Percentiles rank a stretch among this genome's conserved stretches.
Evolutionary conservation across 140 eudicot genomes (phyloP).

Genomic region (Flaveria floridana): DNA sequence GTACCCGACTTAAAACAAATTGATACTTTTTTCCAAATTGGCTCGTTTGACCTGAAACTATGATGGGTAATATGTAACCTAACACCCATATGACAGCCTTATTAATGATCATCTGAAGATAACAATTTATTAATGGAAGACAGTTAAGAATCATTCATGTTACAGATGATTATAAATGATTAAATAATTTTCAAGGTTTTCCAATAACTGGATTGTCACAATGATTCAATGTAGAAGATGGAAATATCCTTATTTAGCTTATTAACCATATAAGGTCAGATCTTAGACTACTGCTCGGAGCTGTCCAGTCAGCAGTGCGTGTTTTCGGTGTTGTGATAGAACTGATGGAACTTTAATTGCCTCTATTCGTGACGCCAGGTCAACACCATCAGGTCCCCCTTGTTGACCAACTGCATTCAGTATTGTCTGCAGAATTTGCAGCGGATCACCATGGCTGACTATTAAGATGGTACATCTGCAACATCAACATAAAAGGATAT

Average conservation of each 20-base stretch:
- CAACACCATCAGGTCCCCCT: constrained; percentile 35
- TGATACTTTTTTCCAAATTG: too few species aligned
- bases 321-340: constrained; percentile 74
- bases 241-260: constrained; percentile 14
- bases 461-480: constrained; percentile 74
- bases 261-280: constrained; percentile 11
- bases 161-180: constrained; percentile 23
- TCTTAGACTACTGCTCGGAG: constrained; percentile 50
- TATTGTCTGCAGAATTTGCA: constrained; percentile 81
- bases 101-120: neutral
- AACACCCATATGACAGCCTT: neutral
- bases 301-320: constrained; percentile 72
- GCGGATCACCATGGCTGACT: constrained; percentile 97
- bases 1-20: too few species aligned
- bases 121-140: neutral
- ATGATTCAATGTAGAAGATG: constrained; percentile 20
- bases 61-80: too few species aligned
- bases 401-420: constrained; percentile 55
- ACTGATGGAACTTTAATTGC: constrained; percentile 52
- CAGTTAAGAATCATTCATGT: neutral
- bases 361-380: constrained; percentile 49
- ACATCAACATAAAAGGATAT: neutral
- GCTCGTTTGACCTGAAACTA: too few species aligned
- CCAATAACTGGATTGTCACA: constrained; percentile 10
- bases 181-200: neutral